Base-by-base conservation (phyloP, 2,329 filamentous ascomycete species). In the Alternaria sp. region DNA sequence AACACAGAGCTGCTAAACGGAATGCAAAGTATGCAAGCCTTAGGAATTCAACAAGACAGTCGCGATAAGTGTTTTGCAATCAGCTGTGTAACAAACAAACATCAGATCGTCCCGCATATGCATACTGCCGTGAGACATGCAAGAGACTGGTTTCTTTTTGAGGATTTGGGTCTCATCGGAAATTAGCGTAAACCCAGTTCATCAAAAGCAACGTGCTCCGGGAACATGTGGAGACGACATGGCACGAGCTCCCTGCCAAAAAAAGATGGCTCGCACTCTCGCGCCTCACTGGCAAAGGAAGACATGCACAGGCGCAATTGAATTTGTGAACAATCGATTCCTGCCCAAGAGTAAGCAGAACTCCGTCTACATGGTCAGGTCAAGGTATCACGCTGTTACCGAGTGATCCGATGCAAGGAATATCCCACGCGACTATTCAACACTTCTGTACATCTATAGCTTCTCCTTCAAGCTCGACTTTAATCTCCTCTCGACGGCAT, bases 401-500 rank as follows among this genome's bases (percentile, higher is more conserved):
- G 40, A 55, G 45, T 44, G 9, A 47, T 40, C 13, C 36, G 4
- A 28, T 57, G 13, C n/a, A 30, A 23, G 15, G 13, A 19, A 36
- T 23, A 25, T 11, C 19, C 19, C 13, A 10, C 11, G 49, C 49
- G 25, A 40, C 13, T 49, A 43, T 49, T 59, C 23, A 32, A 54
- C 56, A 45, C 54, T 23, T 26, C 19, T 17, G n/a, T 15, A 32
- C 54, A 43, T 54, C 66, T 85, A 93, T 83, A 93, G 80, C 88
- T 93, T 93, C 83, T 90, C 86, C 86, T 91, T 91, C 75, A 97
- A 84, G 72, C 89, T 89, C 69, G 84, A 84, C 89, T 95, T 94
- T 84, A 99, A 87, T 77, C 93, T 87, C 83, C 89, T 90, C 89
- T 98, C 95, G 54, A 98, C 95, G 44, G 95, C 95, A 77, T 91